A percentile compares a stretch with the other conserved stretches of the same genome.
Conservation (phyloP, 805 yeast species). For the Suhomyces canberraensis region DNA sequence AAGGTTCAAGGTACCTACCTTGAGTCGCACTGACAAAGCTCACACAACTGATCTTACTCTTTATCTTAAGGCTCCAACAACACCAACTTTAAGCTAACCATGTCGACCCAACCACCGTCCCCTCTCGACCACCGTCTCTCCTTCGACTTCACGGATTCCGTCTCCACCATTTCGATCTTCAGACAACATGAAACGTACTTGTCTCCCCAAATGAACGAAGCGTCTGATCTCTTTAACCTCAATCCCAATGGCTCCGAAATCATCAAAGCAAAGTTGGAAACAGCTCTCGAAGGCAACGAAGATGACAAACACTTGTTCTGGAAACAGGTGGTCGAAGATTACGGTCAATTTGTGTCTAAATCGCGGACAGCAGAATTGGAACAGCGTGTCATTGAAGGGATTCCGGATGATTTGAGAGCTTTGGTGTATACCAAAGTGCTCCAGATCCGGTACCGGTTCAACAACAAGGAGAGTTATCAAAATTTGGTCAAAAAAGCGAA, state of each 20-base stretch:
- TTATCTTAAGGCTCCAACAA: too few species aligned
- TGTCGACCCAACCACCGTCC: too few species aligned
- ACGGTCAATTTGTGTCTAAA: slow-evolving; percentile 10
- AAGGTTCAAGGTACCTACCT: too few species aligned
- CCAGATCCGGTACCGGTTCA: slow-evolving; percentile 28
- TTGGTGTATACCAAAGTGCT: slow-evolving; percentile 32
- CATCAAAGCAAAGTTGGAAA: slow-evolving; percentile 2
- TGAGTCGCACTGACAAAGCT: too few species aligned
- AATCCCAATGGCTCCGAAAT: slow-evolving; percentile 4
- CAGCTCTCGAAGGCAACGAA: slow-evolving; percentile 1
- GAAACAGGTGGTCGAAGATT: slow-evolving; percentile 15
- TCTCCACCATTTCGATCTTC: slow-evolving; percentile 20
- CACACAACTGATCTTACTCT: too few species aligned
- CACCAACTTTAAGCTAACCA: too few species aligned
- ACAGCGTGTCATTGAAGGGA: slow-evolving; percentile 22
- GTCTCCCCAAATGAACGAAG: slow-evolving; percentile 25
- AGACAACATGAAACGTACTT: slow-evolving; percentile 24
- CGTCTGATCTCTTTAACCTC: slow-evolving; percentile 21
- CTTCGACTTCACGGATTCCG: slow-evolving; percentile 16
- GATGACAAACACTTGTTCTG: slow-evolving; percentile 14
- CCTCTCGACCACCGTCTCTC: too few species aligned
- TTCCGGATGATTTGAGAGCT: slow-evolving; percentile 29
- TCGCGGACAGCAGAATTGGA: slow-evolving; percentile 16
- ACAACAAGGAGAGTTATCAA: slow-evolving; percentile 26
- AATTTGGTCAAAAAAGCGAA: slow-evolving; percentile 24